Conservation (phyloP, 1,284 basidiomycete species). For the Apiotrichum gracile region DNA sequence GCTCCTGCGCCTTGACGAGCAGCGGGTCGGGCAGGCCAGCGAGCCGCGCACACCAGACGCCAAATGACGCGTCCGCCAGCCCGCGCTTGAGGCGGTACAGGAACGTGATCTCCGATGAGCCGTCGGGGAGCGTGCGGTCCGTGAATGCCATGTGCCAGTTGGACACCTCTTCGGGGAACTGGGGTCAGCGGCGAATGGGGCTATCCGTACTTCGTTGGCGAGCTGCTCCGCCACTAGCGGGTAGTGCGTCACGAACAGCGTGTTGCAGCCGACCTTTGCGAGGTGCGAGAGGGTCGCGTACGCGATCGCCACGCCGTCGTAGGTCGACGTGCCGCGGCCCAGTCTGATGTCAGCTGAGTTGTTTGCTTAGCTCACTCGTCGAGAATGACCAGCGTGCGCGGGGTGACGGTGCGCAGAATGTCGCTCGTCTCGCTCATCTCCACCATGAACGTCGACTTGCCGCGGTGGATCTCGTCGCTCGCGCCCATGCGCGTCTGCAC, state of each 20-base stretch:
- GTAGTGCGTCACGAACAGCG: conserved; percentile 92
- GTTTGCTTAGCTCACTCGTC: conserved; percentile 52
- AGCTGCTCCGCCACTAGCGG: conserved; percentile 54
- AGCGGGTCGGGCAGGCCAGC: conserved; percentile 68
- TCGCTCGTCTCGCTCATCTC: conserved; percentile 92
- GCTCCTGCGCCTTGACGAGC: conserved; percentile 56
- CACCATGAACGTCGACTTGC: conserved; percentile 90
- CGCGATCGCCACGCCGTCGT: conserved; percentile 46
- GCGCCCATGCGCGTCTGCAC: conserved; percentile 66
- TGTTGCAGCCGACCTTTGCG: conserved; percentile 62
- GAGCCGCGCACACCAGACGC: conserved; percentile 82
- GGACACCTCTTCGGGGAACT: conserved; percentile 49
- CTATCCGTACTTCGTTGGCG: conserved; percentile 54
- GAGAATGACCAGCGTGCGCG: conserved; percentile 71
- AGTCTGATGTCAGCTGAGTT: conserved; percentile 22
- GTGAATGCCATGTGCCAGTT: conserved; percentile 86
- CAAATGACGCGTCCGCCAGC: conserved; percentile 74
- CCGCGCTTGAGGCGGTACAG: conserved; percentile 69
- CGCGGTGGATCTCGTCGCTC: conserved; percentile 74
- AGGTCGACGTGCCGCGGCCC: conserved; percentile 43
- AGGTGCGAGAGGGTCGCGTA: conserved; percentile 70
- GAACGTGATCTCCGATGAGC: conserved; percentile 73
- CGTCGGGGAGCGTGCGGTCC: conserved; percentile 54
- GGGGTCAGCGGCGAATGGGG: conserved; percentile 28
- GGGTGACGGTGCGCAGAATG: conserved; percentile 68